phyloP scores from a whole-genome alignment of 805 yeast species.

The Pichia sporocuriosa region DNA sequence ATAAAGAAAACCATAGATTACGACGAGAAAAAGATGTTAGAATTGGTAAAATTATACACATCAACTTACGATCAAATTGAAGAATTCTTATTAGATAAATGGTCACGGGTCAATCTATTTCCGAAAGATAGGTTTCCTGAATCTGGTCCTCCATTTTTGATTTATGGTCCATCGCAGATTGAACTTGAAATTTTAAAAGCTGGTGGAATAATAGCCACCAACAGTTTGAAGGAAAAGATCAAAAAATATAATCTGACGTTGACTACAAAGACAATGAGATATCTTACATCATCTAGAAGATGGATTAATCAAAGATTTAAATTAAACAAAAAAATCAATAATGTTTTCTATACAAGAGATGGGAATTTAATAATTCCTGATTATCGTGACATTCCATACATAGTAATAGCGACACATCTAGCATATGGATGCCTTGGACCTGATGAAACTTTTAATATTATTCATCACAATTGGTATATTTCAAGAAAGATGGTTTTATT shows the following conservation, averaged over 20 bases:
- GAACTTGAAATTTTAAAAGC: slow-evolving; percentile 25
- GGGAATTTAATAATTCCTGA: slow-evolving; percentile 26
- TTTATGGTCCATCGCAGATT: slow-evolving; percentile 29
- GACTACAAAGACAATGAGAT: slow-evolving; percentile 26
- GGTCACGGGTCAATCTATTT: slow-evolving; percentile 8
- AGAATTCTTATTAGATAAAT: slow-evolving; percentile 9
- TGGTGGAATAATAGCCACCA: slow-evolving; percentile 26
- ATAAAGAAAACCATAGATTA: slow-evolving; percentile 4
- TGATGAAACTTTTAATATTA: slow-evolving; percentile 22
- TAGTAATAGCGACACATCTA: slow-evolving; percentile 26
- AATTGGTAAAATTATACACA: slow-evolving; percentile 1
- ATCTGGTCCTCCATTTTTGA: slow-evolving; percentile 21
- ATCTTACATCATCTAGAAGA: slow-evolving; percentile 27
- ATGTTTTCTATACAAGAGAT: slow-evolving; percentile 26
- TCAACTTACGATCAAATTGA: slow-evolving; percentile 6
- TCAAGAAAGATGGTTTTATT: slow-evolving; percentile 25
- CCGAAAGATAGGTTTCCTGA: slow-evolving; percentile 11
- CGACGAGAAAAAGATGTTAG: slow-evolving; percentile 1
- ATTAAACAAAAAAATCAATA: slow-evolving; percentile 14
- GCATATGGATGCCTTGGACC: slow-evolving; percentile 20
- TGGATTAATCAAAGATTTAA: slow-evolving; percentile 30
- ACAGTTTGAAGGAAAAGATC: slow-evolving; percentile 20
- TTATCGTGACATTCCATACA: slow-evolving; percentile 25
- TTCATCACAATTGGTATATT: slow-evolving; percentile 27
- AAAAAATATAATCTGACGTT: slow-evolving; percentile 21